phyloP scores from a whole-genome alignment of 768 basidiomycete species.

The Trametes elegans region DNA sequence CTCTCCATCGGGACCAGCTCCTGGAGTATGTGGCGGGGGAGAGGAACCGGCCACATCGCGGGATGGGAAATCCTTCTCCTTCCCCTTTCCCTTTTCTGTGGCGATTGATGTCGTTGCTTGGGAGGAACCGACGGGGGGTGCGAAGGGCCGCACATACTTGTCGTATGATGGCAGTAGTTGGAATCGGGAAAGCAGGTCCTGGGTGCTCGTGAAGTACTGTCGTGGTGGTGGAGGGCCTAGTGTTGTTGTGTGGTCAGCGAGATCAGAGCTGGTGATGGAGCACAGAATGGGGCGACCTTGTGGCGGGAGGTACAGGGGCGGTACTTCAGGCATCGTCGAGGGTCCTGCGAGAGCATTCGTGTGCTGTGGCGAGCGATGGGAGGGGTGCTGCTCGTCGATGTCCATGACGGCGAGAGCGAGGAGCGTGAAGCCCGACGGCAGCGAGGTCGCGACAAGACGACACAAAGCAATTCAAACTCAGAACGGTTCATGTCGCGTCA shows the following conservation, averaged over 20 bases:
- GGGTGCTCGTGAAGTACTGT: conserved; percentile 63
- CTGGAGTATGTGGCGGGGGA: conserved; percentile 33
- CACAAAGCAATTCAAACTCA: conserved; percentile 18
- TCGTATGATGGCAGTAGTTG: conserved; percentile 73
- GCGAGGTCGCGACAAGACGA: conserved; percentile 17
- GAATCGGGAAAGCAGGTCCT: conserved; percentile 76
- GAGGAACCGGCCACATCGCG: conserved; percentile 16
- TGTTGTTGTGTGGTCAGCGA: conserved; percentile 18
- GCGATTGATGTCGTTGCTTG: conserved; percentile 15
- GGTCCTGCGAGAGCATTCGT: conserved; percentile 64
- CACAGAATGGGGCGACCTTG: conserved; percentile 29
- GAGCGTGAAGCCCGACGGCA: conserved; percentile 10
- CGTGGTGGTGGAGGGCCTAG: conserved; percentile 26
- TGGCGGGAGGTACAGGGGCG: conserved; percentile 30
- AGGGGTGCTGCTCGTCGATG: conserved; percentile 25
- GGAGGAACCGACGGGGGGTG: conserved; percentile 33
- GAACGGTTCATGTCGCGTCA: conserved; percentile 10
- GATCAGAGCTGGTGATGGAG: background rate
- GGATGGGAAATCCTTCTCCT: conserved; percentile 26
- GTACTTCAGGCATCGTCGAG: conserved; percentile 42
- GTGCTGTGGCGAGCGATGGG: conserved; percentile 19
- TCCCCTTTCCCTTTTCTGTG: conserved; percentile 32
- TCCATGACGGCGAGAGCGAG: conserved; percentile 26
- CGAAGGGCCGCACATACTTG: conserved; percentile 68
- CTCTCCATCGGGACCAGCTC: conserved; percentile 46